Evolutionary conservation across 2,329 filamentous ascomycete species (phyloP).

Genomic region (Neonectria punicea): DNA sequence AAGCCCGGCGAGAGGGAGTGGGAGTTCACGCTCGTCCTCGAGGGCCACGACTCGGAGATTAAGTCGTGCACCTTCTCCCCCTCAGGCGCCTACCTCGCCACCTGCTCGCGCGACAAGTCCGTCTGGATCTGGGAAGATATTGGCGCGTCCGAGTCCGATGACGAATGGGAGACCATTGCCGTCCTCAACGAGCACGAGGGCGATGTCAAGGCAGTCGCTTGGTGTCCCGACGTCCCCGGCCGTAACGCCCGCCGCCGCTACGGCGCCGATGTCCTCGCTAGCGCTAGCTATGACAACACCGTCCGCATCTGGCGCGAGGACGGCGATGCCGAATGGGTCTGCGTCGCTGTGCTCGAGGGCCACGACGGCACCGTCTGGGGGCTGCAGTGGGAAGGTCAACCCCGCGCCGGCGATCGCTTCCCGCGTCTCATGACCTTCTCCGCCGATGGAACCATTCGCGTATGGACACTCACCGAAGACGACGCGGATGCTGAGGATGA

Average conservation of each 20-base stretch:
- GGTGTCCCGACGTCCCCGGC: constrained; percentile 78
- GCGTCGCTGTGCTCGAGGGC: constrained; percentile 82
- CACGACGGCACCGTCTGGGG: constrained; percentile 92
- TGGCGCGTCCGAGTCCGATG: constrained; percentile 75
- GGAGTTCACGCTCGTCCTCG: constrained; percentile 90
- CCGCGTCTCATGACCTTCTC: constrained; percentile 83
- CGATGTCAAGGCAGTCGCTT: constrained; percentile 93
- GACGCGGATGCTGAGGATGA: constrained; percentile 55
- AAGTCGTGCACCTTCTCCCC: constrained; percentile 81
- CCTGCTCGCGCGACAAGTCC: constrained; percentile 90
- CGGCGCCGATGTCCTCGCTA: constrained; percentile 80
- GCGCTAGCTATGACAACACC: constrained; percentile 93
- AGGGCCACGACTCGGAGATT: constrained; percentile 96
- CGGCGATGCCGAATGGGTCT: constrained; percentile 89
- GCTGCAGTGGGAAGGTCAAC: constrained; percentile 73
- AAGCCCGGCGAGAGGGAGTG: constrained; percentile 81
- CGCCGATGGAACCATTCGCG: constrained; percentile 80
- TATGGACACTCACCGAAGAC: constrained; percentile 77
- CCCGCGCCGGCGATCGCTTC: constrained; percentile 54
- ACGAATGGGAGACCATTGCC: constrained; percentile 96
- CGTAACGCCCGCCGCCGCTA: constrained; percentile 59
- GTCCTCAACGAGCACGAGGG: constrained; percentile 94
- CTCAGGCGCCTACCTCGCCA: constrained; percentile 82
- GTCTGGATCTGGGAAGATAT: constrained; percentile 99
- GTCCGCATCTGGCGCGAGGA: constrained; percentile 91